Evolutionary conservation across 441 rosid species (phyloP), one percentile per base, ranked within the genome.

Genomic region (Jatropha multifida): DNA sequence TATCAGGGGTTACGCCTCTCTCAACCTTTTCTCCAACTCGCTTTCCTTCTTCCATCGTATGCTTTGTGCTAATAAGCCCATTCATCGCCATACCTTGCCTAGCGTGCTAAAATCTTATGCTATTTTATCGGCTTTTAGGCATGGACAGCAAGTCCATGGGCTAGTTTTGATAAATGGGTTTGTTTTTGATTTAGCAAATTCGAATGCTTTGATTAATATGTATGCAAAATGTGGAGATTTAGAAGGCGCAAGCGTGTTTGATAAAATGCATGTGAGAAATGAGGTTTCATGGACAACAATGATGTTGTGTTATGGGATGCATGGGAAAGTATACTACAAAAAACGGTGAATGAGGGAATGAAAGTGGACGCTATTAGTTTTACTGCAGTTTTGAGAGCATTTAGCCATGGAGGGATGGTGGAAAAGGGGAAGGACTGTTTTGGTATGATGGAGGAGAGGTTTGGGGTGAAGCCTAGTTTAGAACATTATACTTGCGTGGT

Each of bases 151-250:
- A 73, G 77, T 91, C 75, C 90, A 92, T 52, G 88, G 85, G 0
- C 81, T 78, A 65, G 81, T 89, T 40, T 82, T 89, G 69, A 81
- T 81, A 73, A 83, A 86, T 32, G 92, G 96, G 73, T 86, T 84
- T 78, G 76, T 79, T 82, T 78, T 86, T 40, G 90, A 85, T 65
- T 89, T 90, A 26, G 90, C 81, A 68, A 85, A 90, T 3, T 88
- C 86, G 41, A 85, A 87, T 77, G 89, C 92, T 68, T 85, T 89
- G 66, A 71, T 92, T 49, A 88, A 85, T 69, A 83, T 85, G 87
- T 89, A 91, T 55, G 92, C 94, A 23, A 92, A 86, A 76, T 90
- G 93, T 71, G 93, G 92, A 55, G 87, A 89, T 55, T 78, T 89
- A 74, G 78, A 78, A 76, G 85, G 83, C 52, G 89, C 96, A 18